phyloP scores from a whole-genome alignment of 208 protist species.

The Naegleria fowleri region DNA sequence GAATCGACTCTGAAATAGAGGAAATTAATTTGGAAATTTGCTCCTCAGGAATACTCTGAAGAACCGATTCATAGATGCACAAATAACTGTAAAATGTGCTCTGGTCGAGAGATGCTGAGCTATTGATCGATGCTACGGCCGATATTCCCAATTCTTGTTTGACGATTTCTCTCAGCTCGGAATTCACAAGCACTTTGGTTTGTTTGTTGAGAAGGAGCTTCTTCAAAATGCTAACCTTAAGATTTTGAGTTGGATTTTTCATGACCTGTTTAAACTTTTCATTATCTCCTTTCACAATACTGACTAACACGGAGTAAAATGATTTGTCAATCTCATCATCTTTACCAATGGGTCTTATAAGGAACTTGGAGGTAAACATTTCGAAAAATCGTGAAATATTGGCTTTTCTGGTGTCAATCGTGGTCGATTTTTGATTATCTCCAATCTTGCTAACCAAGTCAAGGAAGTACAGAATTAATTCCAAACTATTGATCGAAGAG shows the following conservation, averaged over 20 bases:
- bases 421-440: neutral
- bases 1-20: neutral
- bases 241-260: neutral
- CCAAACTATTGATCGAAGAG: neutral
- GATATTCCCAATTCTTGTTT: neutral
- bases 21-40: neutral
- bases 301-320: neutral
- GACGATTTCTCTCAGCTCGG: neutral
- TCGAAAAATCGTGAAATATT: neutral
- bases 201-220: neutral
- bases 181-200: neutral
- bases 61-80: neutral
- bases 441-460: neutral
- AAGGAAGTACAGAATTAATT: neutral
- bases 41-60: neutral
- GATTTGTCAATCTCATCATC: neutral
- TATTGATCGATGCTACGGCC: neutral
- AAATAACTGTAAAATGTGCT: neutral
- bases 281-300: neutral
- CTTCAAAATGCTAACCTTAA: neutral
- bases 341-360: neutral
- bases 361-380: neutral
- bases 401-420: neutral
- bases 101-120: neutral
- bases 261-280: neutral